A percentile compares a stretch with the other conserved stretches of the same genome.
Evolutionary conservation across 2,329 filamentous ascomycete species (phyloP).

Genomic region (Ophiocordyceps australis): DNA sequence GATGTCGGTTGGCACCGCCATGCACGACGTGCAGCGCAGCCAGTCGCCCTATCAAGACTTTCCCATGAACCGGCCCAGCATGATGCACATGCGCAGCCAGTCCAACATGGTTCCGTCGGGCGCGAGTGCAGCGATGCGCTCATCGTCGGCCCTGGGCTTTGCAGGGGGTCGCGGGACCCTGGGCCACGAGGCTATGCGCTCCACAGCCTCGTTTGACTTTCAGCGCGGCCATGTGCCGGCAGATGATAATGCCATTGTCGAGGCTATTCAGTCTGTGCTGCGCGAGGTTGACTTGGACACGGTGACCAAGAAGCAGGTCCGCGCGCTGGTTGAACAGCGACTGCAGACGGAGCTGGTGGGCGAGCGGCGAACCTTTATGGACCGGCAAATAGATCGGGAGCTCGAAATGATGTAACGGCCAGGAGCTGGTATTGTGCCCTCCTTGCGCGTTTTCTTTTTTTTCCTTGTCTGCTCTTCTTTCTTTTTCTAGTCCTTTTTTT

Average conservation of each 20-base stretch:
- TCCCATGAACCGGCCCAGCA: conserved; percentile 36
- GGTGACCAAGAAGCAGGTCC: conserved; percentile 96
- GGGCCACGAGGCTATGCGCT: conserved; percentile 26
- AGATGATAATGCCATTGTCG: conserved; percentile 63
- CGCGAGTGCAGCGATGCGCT: conserved; percentile 13
- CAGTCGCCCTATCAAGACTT: conserved; percentile 41
- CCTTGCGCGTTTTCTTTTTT: background rate
- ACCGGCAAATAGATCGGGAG: conserved; percentile 83
- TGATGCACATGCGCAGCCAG: conserved; percentile 36
- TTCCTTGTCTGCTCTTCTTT: conserved; percentile 1
- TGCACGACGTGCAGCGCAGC: conserved; percentile 26
- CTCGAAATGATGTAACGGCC: conserved; percentile 68
- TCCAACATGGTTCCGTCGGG: conserved; percentile 27
- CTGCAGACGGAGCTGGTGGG: conserved; percentile 77
- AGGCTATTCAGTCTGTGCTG: conserved; percentile 69
- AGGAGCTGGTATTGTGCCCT: background rate
- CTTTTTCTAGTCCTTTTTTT: conserved; percentile 1
- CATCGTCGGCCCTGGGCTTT: conserved; percentile 28
- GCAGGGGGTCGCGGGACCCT: conserved; percentile 28
- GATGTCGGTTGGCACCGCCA: conserved; percentile 41
- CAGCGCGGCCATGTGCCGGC: conserved; percentile 44
- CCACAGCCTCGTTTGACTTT: conserved; percentile 40
- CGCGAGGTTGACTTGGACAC: conserved; percentile 82
- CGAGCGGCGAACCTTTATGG: conserved; percentile 77
- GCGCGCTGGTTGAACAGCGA: conserved; percentile 80